Conservation (phyloP, 2,329 filamentous ascomycete genomes). For the Alternaria ethzedia region DNA sequence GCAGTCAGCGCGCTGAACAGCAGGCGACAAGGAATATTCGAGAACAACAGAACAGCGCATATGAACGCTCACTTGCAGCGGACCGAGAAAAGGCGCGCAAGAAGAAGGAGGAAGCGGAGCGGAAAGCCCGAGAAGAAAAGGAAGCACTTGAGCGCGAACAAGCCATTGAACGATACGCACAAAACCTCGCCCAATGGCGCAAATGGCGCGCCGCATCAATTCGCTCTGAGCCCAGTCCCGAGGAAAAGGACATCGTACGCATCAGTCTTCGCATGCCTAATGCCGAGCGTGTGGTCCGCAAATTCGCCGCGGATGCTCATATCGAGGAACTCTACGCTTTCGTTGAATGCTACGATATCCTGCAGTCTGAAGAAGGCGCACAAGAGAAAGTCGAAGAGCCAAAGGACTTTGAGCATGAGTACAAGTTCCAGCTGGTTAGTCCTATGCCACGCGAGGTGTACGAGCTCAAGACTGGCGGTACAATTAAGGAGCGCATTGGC, state of each 20-base stretch:
- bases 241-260: slow-evolving; percentile 74
- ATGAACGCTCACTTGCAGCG: slow-evolving; percentile 86
- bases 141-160: slow-evolving; percentile 70
- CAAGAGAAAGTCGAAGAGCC: slow-evolving; percentile 58
- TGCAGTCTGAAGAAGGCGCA: slow-evolving; percentile 54
- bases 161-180: slow-evolving; percentile 63
- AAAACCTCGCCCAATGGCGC: slow-evolving; percentile 74
- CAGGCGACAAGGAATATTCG: slow-evolving; percentile 80
- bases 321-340: slow-evolving; percentile 95
- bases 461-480: slow-evolving; percentile 69
- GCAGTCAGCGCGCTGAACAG: slow-evolving; percentile 79
- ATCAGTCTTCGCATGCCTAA: slow-evolving; percentile 67
- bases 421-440: slow-evolving; percentile 83
- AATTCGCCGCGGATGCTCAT: slow-evolving; percentile 71
- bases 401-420: slow-evolving; percentile 76
- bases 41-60: slow-evolving; percentile 90
- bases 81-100: slow-evolving; percentile 84
- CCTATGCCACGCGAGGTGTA: slow-evolving; percentile 85
- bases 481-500: slow-evolving; percentile 76
- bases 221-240: slow-evolving; percentile 68
- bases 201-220: slow-evolving; percentile 77
- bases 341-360: slow-evolving; percentile 83
- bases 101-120: slow-evolving; percentile 76
- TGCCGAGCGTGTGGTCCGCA: slow-evolving; percentile 76
- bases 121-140: slow-evolving; percentile 65